Evolutionary conservation across 2,329 filamentous ascomycete genomes (phyloP), one percentile per base, ranked within the genome.

Genomic region (Fusarium succisae): DNA sequence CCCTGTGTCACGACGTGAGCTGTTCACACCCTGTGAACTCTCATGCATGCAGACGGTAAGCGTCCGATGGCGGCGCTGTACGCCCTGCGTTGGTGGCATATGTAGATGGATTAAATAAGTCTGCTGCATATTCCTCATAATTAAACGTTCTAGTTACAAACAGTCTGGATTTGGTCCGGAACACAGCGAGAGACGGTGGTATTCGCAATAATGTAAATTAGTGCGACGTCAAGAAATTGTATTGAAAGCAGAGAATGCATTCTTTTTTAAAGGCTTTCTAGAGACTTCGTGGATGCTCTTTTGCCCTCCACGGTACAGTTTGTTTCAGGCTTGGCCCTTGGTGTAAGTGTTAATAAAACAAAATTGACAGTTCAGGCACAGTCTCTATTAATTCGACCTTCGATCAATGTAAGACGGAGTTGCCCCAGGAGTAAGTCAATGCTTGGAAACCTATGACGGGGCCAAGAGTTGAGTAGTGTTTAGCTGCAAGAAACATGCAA

Each of bases 371-470:
- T 14, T 51, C 11, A 15, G 18, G 12, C 11, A 35, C 30, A 35
- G 11, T 50, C 15, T n/a, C 15, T 51, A 22, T 10, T 13, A 20
- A 17, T 24, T 32, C 3, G 4, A 6, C 2, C 3, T 32, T 14
- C 8, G 3, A 51, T 24, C 11, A n/a, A n/a, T 24, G n/a, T 6
- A 35, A 14, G 12, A 51, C 10, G 15, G 8, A 20, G n/a, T 51
- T 20, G 4, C 22, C 15, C 17, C 30, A 53, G 9, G 7, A n/a
- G 26, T 30, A 53, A 37, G 18, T 26, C 8, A 50, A 17, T n/a
- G 11, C 15, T 32, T 4, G 10, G 4, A 7, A 17, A 32, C 22
- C 10, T 32, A n/a, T n/a, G 1, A 18, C 17, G 15, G 6, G 3
- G 6, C 22, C 17, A 32, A 24, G 15, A 20, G 5, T 6, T 14